Conservation (phyloP, 768 basidiomycete species). For the Piloderma croceum region DNA sequence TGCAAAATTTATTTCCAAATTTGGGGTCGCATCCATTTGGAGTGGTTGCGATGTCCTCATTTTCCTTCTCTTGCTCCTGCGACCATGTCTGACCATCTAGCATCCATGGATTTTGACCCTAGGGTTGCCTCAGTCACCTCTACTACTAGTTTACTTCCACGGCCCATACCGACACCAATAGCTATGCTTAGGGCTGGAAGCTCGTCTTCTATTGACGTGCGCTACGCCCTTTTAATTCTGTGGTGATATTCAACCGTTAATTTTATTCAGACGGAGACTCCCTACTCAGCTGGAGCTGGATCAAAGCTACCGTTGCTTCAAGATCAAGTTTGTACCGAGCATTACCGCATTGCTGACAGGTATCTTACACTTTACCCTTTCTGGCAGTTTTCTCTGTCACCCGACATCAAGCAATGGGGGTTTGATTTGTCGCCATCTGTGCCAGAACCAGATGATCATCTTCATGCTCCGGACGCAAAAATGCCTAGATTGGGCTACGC, state of each 20-base stretch:
- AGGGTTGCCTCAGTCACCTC: too few species aligned
- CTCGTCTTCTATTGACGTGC: too few species aligned
- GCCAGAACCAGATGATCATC: constrained; percentile 63
- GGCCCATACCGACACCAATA: too few species aligned
- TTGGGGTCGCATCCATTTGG: too few species aligned
- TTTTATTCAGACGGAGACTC: constrained; percentile 20
- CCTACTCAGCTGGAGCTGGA: constrained; percentile 38
- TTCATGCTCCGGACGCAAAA: constrained; percentile 58
- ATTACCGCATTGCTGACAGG: neutral
- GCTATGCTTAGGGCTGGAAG: too few species aligned
- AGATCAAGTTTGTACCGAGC: constrained; percentile 33
- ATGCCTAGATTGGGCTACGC: constrained; percentile 27
- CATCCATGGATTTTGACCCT: too few species aligned
- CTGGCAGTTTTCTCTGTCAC: constrained; percentile 53
- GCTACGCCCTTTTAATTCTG: too few species aligned
- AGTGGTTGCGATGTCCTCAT: too few species aligned
- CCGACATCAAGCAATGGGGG: constrained; percentile 66
- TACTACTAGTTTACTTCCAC: too few species aligned
- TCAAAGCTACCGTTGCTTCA: constrained; percentile 34
- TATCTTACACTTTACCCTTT: constrained; percentile 1
- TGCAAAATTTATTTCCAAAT: too few species aligned
- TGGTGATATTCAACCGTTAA: neutral
- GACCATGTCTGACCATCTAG: too few species aligned
- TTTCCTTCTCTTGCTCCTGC: too few species aligned
- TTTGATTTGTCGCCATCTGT: constrained; percentile 48